Evolutionary conservation across 1,139 yeast genomes (phyloP), one percentile per base, ranked within the genome.

Genomic region (Hemisphaericaspora xylanilytica): DNA sequence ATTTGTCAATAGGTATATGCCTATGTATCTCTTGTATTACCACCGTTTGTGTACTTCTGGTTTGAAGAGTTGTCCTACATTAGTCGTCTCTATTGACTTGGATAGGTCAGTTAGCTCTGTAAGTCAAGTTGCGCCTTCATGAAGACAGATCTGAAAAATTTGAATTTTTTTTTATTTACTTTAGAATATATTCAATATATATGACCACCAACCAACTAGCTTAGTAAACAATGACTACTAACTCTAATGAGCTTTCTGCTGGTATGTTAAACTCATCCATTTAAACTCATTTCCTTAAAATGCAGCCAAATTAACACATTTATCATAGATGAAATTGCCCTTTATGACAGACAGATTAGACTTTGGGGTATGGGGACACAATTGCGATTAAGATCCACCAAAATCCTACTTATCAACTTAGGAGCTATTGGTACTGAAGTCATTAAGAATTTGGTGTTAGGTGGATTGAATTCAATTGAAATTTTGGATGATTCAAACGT

Each of bases 311-410:
- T n/a, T n/a, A n/a, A n/a, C n/a, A n/a, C n/a, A n/a, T n/a, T n/a
- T n/a, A n/a, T n/a, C n/a, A n/a, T n/a, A 65, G 97, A 89, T 53
- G 97, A 90, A 59, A 81, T 90, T 41, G 96, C 95, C 2, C 70
- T 90, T 21, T 92, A 92, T 58, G 99, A 92, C 61, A 77, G 99
- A 44, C 99, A 92, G 60, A 90, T 92, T 51, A 67, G 99, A 48
- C 72, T 92, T 28, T 92, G 99, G 99, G 98, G 98, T 10, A 73
- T 92, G 64, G 94, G 86, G 21, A 95, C 97, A 12, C 99, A 92
- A 60, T 73, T 80, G 36, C 68, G 89, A 37, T 77, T 92, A 67
- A 73, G 95, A 33, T 77, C 82, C 20, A 84, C 97, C 12, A 76
- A 75, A 39, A 71, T 90, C 7, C 67, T 92, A 38, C 56, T 89